phyloP scores from a whole-genome alignment of 2,329 filamentous ascomycete species.

The Aspergillus glaucus region DNA sequence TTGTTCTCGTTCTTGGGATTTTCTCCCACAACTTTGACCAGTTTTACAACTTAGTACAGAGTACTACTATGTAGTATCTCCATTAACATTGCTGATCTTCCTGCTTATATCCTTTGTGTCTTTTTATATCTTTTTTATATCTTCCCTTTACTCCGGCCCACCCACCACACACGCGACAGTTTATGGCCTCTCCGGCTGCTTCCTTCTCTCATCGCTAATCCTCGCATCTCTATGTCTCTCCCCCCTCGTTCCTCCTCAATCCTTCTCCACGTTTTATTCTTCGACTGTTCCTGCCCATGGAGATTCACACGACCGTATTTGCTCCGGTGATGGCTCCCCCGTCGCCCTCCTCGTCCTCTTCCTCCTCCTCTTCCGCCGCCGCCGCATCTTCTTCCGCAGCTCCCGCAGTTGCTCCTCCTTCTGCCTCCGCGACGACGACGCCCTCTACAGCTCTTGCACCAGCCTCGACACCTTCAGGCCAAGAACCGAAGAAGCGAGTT shows the following conservation, averaged over 20 bases:
- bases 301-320: conserved; percentile 20
- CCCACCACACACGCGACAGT: no score
- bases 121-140: no score
- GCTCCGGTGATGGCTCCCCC: conserved; percentile 12
- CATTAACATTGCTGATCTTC: no score
- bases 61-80: no score
- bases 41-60: no score
- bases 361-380: background rate
- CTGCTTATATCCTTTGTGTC: no score
- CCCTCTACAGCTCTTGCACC: background rate
- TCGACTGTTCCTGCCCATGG: conserved; percentile 16
- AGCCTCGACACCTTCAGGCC: conserved; percentile 1
- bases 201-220: background rate
- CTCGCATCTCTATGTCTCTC: conserved; percentile 1
- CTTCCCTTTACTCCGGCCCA: no score
- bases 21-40: no score
- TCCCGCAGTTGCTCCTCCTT: conserved; percentile 7
- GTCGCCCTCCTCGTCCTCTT: conserved; percentile 7
- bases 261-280: conserved; percentile 1
- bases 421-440: background rate
- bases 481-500: conserved; percentile 25
- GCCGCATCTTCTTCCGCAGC: conserved; percentile 5
- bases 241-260: conserved; percentile 9
- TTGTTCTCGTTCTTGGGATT: no score
- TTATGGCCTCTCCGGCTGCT: background rate